Conservation (phyloP, 2,329 filamentous ascomycete genomes). For the Ilyonectria destructans region DNA sequence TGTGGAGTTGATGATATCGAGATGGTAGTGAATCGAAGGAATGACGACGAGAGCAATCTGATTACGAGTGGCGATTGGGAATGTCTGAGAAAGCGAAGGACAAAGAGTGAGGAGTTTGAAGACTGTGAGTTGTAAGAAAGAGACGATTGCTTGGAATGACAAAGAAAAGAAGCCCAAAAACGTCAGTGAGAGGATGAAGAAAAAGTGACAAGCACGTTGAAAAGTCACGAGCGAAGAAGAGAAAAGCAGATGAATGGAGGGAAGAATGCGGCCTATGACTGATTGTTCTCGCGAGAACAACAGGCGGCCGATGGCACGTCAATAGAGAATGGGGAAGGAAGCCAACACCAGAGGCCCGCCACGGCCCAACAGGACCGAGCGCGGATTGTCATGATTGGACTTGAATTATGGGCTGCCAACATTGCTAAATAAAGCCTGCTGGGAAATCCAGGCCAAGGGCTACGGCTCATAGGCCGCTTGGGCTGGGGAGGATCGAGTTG, state of each 20-base stretch:
- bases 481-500: constrained; percentile 45
- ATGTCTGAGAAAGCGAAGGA: constrained; percentile 31
- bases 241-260: constrained; percentile 17
- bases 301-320: constrained; percentile 6
- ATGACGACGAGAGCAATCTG: constrained; percentile 13
- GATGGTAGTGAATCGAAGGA: constrained; percentile 18
- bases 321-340: constrained; percentile 9
- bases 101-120: constrained; percentile 33
- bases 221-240: constrained; percentile 14
- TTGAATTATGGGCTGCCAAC: constrained; percentile 32
- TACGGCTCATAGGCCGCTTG: constrained; percentile 45
- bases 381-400: constrained; percentile 46
- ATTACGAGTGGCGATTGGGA: constrained; percentile 24
- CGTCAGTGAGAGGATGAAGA: constrained; percentile 27
- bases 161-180: constrained; percentile 45
- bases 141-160: constrained; percentile 33
- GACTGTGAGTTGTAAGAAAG: constrained; percentile 24
- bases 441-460: constrained; percentile 33
- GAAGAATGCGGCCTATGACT: constrained; percentile 9
- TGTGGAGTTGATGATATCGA: constrained; percentile 24
- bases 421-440: constrained; percentile 51
- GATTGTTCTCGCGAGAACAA: constrained; percentile 25
- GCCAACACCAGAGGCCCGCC: constrained; percentile 33
- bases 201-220: constrained; percentile 15
- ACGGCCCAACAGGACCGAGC: constrained; percentile 39